These are phyloP conservation scores for Sclerotinia minor DNA, from an alignment of 2,329 filamentous ascomycete species.

Conservation along the genomic window DNA sequence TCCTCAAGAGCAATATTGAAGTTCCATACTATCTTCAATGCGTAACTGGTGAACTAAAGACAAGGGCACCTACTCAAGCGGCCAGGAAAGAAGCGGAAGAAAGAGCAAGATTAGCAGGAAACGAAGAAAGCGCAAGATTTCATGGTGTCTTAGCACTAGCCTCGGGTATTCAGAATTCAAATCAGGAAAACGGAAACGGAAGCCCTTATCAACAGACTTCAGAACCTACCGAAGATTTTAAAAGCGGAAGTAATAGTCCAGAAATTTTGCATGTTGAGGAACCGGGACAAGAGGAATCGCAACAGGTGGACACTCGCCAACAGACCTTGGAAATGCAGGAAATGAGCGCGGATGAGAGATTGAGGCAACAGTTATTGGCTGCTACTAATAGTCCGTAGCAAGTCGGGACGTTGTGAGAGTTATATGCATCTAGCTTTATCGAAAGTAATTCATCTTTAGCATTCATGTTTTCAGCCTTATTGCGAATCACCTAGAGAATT, in stretches of 20 bases:
- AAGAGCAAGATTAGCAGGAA: slow-evolving; percentile 57
- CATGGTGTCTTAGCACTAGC: slow-evolving; percentile 60
- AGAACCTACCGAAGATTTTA: slow-evolving; percentile 10
- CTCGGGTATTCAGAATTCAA: slow-evolving; percentile 45
- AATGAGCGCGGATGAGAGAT: slow-evolving; percentile 23
- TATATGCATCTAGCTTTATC: not conserved
- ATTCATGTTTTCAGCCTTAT: not conserved
- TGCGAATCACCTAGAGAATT: not conserved
- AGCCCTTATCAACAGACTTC: slow-evolving; percentile 17
- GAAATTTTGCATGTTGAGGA: slow-evolving; percentile 32
- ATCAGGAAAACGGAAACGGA: slow-evolving; percentile 15
- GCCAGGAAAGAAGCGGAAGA: slow-evolving; percentile 68
- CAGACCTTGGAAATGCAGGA: slow-evolving; percentile 17
- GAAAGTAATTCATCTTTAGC: not conserved
- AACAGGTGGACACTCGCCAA: slow-evolving; percentile 1
- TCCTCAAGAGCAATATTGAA: slow-evolving; percentile 86
- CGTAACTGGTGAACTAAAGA: slow-evolving; percentile 88
- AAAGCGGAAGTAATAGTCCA: slow-evolving; percentile 17
- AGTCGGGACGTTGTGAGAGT: no score
- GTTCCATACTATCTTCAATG: slow-evolving; percentile 85
- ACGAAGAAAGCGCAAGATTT: slow-evolving; percentile 60
- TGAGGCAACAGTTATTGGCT: slow-evolving; percentile 20
- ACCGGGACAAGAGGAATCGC: slow-evolving; percentile 12
- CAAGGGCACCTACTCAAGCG: slow-evolving; percentile 74
- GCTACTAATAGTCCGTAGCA: slow-evolving; percentile 10